These are phyloP conservation scores for Alternaria panax DNA, from an alignment of 2,329 filamentous ascomycete genomes.

Conservation along the genomic window DNA sequence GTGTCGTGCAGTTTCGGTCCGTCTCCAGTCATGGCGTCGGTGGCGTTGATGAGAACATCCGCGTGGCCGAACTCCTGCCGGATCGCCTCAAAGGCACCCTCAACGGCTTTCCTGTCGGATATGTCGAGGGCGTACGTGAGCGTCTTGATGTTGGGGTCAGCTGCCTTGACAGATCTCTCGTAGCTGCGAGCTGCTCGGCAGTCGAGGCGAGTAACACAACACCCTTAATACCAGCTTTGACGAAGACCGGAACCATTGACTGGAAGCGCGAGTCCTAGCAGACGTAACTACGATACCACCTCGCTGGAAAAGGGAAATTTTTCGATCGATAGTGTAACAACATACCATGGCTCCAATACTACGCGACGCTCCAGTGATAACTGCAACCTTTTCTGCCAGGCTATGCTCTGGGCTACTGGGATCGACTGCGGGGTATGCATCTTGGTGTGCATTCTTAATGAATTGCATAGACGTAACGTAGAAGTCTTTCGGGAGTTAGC, in stretches of 20 bases:
- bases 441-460: slow-evolving; percentile 34
- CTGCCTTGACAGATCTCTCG: slow-evolving; percentile 34
- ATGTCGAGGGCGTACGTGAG: slow-evolving; percentile 41
- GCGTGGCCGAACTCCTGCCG: slow-evolving; percentile 26
- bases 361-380: slow-evolving; percentile 53
- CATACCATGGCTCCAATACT: slow-evolving; percentile 46
- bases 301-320: not conserved
- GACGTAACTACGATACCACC: not conserved
- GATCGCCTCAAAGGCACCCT: slow-evolving; percentile 22
- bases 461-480: slow-evolving; percentile 23
- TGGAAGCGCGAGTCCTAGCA: slow-evolving; percentile 9
- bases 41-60: slow-evolving; percentile 29
- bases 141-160: slow-evolving; percentile 41
- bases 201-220: slow-evolving; percentile 45
- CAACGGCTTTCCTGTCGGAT: slow-evolving; percentile 25
- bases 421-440: slow-evolving; percentile 52
- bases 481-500: slow-evolving; percentile 21
- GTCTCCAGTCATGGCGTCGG: slow-evolving; percentile 19
- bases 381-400: slow-evolving; percentile 47
- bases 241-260: slow-evolving; percentile 46
- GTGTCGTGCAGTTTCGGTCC: slow-evolving; percentile 25
- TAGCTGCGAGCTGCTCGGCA: slow-evolving; percentile 31
- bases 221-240: slow-evolving; percentile 43
- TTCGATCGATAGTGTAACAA: not conserved
- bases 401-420: slow-evolving; percentile 42